Evolutionary conservation across 345 rosid genomes (phyloP).

Genomic region (Cardamine chenopodiifolia): DNA sequence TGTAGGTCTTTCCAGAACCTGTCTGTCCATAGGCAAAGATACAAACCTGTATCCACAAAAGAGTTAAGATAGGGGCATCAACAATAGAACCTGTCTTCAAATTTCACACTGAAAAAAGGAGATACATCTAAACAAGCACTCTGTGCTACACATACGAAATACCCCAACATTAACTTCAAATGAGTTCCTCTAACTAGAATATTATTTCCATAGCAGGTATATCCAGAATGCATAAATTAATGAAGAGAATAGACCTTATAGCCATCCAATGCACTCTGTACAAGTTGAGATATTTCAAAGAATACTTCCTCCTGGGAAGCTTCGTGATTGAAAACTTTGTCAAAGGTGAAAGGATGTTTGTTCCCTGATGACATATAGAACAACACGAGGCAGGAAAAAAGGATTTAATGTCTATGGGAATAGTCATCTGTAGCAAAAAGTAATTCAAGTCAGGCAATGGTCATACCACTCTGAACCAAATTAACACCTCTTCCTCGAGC

Average conservation of each 20-base stretch:
- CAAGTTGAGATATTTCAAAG: constrained; percentile 80
- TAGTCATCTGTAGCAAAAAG: background rate
- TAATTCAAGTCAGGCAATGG: background rate
- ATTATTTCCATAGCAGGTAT: background rate
- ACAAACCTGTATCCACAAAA: constrained; percentile 62
- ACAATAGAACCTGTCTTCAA: background rate
- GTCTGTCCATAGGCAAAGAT: constrained; percentile 96
- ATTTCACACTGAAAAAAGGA: background rate
- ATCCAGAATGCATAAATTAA: background rate
- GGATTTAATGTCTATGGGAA: background rate
- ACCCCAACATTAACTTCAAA: background rate
- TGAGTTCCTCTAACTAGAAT: background rate
- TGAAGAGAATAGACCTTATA: constrained; percentile 58
- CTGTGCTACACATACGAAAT: background rate
- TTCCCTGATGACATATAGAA: constrained; percentile 51
- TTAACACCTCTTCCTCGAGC: constrained; percentile 72
- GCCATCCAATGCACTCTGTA: constrained; percentile 91
- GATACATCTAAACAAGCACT: background rate
- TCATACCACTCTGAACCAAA: constrained; percentile 39
- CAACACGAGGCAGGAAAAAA: background rate
- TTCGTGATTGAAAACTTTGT: constrained; percentile 77
- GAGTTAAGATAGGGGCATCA: background rate
- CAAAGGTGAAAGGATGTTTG: constrained; percentile 76
- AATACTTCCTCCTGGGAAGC: constrained; percentile 82
- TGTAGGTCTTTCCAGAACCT: constrained; percentile 92